Evolutionary conservation across 495 filamentous ascomycete species (phyloP), one percentile per base, ranked within the genome.

Genomic region (Daldinia concentrica): DNA sequence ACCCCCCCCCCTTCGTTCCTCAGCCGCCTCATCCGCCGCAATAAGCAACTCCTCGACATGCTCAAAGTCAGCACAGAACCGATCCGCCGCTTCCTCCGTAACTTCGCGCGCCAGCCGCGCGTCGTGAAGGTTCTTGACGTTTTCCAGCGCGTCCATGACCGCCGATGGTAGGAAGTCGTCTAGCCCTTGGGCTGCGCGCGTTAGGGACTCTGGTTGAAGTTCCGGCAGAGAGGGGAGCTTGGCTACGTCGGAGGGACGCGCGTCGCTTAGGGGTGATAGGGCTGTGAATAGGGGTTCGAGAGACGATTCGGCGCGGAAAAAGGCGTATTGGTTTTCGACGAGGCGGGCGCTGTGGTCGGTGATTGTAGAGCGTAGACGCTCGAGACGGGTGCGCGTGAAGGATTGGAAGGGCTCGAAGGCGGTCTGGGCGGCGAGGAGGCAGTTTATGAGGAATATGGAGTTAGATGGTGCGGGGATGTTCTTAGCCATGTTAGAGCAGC

Each of bases 101-200:
- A 97, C 86, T 50, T 90, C 86, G 43, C 90, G 87, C 15, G 90
- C 89, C 48, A 97, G 82, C 66, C 81, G 85, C 6, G 90, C 83
- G 62, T 90, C 92, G 66, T 89, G 88, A 12, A 98, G 79, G 12
- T 85, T 82, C 69, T 90, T 90, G 50, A 99, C 78, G 62, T 93
- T 91, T 66, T 95, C 89, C 63, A 90, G 86, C 3, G 94, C 93
- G 77, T 99, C 95, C 87, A 97, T 95, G 17, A 97, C 80, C 8
- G 95, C 95, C 8, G 92, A 95, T 0, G 94, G 94, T 22, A 99
- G 85, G 80, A 97, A 98, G 69, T 92, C 90, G 78, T 99, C 96
- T 4, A 99, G 87, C 27, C 87, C 86, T 73, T 96, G 92, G 74
- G 90, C 91, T 6, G 90, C 89, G 37, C 81, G 77, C 12, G 85